A percentile compares a stretch with the other conserved stretches of the same genome.
Conservation (phyloP, 148 eudicot species). For the Rhododendron williamsianum region DNA sequence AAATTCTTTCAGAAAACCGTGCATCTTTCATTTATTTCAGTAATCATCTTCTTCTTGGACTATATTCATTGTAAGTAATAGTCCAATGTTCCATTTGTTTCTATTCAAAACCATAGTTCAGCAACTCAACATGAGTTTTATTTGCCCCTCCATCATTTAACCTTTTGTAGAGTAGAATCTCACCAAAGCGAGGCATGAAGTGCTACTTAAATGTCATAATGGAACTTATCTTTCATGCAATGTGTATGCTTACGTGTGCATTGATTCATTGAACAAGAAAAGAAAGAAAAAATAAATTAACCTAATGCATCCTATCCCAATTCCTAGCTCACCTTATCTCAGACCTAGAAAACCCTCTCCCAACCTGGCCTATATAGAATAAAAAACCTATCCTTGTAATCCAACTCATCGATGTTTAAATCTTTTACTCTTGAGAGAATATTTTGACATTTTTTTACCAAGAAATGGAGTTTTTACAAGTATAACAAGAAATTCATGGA, state of each 20-base stretch:
- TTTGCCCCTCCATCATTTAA: not conserved
- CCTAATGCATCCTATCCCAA: not conserved
- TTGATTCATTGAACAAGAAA: not conserved
- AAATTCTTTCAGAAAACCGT: too few species aligned
- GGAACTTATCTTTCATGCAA: not conserved
- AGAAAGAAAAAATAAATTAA: not conserved
- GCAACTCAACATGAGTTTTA: not conserved
- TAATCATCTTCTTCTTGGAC: not conserved
- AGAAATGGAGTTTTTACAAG: not conserved
- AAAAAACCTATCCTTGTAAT: not conserved
- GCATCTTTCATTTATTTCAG: not conserved
- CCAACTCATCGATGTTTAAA: not conserved
- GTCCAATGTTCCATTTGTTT: not conserved
- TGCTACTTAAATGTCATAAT: not conserved
- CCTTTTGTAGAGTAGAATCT: not conserved
- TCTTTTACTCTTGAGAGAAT: not conserved
- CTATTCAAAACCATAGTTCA: not conserved
- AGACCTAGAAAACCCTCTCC: not conserved
- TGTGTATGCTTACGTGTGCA: not conserved
- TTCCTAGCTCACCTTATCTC: not conserved
- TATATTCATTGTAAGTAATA: not conserved
- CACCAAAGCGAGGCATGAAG: not conserved
- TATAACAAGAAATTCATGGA: not conserved
- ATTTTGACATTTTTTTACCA: not conserved
- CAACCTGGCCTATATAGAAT: not conserved